Conservation (phyloP, 352 stramenopile species). For the Pseudoperonospora humuli region DNA sequence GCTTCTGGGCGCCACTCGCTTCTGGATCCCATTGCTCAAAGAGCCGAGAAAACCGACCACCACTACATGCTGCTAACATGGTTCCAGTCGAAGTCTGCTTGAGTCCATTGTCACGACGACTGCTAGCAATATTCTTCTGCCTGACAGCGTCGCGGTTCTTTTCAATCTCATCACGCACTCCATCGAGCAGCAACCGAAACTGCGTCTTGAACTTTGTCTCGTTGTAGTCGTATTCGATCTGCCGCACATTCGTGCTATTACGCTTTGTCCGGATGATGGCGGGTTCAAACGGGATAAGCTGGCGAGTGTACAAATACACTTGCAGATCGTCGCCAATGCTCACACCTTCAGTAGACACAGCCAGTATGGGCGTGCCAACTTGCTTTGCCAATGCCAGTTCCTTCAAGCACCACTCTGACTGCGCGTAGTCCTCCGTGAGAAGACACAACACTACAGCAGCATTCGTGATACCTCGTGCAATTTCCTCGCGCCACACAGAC, state of each 20-base stretch:
- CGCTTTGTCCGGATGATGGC: conserved; percentile 46
- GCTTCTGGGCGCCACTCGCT: conserved; percentile 20
- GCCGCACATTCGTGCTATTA: conserved; percentile 41
- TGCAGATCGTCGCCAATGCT: conserved; percentile 66
- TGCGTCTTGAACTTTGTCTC: conserved; percentile 61
- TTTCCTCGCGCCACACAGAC: conserved; percentile 75
- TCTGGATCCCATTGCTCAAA: conserved; percentile 56
- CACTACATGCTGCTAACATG: conserved; percentile 12
- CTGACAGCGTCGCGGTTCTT: conserved; percentile 47
- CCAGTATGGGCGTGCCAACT: conserved; percentile 66
- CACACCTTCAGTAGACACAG: conserved; percentile 60
- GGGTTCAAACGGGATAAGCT: conserved; percentile 73
- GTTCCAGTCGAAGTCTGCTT: conserved; percentile 23
- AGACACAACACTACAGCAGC: conserved; percentile 69
- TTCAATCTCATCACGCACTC: conserved; percentile 78
- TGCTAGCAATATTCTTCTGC: conserved; percentile 35
- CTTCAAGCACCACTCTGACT: conserved; percentile 82
- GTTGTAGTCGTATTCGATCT: conserved; percentile 80
- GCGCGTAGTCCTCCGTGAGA: conserved; percentile 68
- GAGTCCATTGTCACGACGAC: conserved; percentile 16
- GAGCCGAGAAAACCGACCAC: conserved; percentile 40
- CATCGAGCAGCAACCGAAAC: conserved; percentile 71
- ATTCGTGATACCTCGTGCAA: conserved; percentile 70
- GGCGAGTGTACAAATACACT: conserved; percentile 78
- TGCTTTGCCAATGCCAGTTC: conserved; percentile 76